These are phyloP conservation scores for Backusella morwellensis DNA, from an alignment of 192 early-diverging fungal species.

Conservation along the genomic window DNA sequence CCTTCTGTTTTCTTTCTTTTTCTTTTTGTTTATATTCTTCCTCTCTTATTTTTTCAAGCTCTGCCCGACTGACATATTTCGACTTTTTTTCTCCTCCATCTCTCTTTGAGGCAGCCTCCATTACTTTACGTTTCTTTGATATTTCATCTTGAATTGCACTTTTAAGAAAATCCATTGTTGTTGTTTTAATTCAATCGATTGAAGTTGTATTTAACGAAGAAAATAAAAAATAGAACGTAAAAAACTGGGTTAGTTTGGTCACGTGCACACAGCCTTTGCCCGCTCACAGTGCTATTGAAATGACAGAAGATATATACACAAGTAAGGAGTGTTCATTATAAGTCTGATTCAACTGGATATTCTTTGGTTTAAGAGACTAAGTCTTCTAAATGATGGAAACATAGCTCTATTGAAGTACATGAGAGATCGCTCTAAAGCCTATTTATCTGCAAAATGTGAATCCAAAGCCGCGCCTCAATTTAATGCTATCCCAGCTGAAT, in stretches of 20 bases:
- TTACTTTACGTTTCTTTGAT: constrained; percentile 69
- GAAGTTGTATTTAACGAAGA: neutral
- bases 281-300: no score
- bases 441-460: no score
- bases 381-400: no score
- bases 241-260: neutral
- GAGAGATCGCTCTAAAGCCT: no score
- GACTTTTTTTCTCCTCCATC: constrained; percentile 41
- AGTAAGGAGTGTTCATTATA: no score
- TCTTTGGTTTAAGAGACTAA: no score
- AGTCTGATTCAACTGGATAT: no score
- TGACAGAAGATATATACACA: no score
- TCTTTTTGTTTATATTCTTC: constrained; percentile 52
- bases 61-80: constrained; percentile 84
- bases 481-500: no score
- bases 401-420: no score
- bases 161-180: constrained; percentile 32
- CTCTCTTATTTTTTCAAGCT: constrained; percentile 66
- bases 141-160: constrained; percentile 62
- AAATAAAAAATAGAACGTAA: neutral
- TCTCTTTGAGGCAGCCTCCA: constrained; percentile 33
- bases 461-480: no score
- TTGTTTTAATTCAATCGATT: neutral
- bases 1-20: constrained; percentile 51
- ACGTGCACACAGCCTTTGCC: neutral